These are phyloP conservation scores for Glutinoglossum americanum DNA, from an alignment of 495 filamentous ascomycete species.

Conservation along the genomic window DNA sequence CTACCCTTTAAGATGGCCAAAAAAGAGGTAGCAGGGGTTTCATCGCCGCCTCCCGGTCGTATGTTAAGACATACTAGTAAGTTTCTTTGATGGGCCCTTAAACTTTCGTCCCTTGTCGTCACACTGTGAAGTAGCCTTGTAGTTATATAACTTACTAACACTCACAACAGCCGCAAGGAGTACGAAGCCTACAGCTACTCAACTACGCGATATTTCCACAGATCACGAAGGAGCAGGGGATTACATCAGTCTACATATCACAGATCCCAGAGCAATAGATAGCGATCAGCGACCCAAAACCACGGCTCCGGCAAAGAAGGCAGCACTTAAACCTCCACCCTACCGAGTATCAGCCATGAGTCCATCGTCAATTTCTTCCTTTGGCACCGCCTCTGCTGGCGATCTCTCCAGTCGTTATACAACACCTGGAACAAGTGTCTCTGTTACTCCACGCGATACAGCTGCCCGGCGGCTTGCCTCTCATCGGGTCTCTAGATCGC, in stretches of 20 bases:
- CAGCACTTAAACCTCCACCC: background rate
- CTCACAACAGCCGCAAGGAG: background rate
- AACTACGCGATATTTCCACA: background rate
- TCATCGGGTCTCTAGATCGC: background rate
- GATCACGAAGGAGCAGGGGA: background rate
- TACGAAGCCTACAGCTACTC: background rate
- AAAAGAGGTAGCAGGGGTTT: background rate
- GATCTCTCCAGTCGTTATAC: slow-evolving; percentile 1
- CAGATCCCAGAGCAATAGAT: background rate
- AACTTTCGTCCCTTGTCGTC: too few relatives aligned
- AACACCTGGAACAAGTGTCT: slow-evolving; percentile 1
- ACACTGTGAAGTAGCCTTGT: background rate
- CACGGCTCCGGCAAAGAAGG: background rate
- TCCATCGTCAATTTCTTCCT: slow-evolving; percentile 2
- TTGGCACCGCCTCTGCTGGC: background rate
- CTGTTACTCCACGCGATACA: background rate
- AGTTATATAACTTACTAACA: background rate
- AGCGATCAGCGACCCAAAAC: background rate
- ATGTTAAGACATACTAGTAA: background rate
- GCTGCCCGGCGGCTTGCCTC: background rate
- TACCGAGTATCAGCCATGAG: background rate
- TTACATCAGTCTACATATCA: background rate
- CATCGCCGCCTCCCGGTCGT: background rate
- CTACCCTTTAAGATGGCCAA: background rate
- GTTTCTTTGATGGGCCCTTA: background rate